Conservation (phyloP, 441 rosid species). For the Populus tomentosa region DNA sequence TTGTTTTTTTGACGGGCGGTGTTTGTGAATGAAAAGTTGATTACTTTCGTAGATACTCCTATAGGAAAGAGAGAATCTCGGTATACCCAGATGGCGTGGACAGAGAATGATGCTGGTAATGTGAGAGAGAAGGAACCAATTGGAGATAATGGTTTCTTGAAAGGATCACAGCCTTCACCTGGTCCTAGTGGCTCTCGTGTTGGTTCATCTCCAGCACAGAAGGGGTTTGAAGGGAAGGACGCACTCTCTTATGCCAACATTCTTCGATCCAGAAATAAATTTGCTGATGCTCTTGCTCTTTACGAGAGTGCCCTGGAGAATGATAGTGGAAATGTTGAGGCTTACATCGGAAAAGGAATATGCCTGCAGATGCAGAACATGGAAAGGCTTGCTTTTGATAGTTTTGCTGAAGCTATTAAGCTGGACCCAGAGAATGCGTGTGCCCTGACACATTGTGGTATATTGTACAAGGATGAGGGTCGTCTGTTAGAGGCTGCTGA, state of each 20-base stretch:
- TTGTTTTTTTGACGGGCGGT: background rate
- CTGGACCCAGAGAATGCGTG: constrained; percentile 86
- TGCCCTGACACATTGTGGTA: constrained; percentile 91
- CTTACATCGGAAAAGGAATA: constrained; percentile 91
- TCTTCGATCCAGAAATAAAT: constrained; percentile 92
- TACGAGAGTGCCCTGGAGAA: constrained; percentile 71
- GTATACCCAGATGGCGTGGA: constrained; percentile 48
- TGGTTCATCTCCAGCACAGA: constrained; percentile 30
- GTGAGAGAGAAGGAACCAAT: constrained; percentile 42
- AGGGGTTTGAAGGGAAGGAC: constrained; percentile 57
- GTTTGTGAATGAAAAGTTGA: background rate
- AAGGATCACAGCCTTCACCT: constrained; percentile 48
- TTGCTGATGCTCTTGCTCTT: constrained; percentile 72
- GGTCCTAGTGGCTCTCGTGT: constrained; percentile 32
- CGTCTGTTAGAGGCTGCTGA: constrained; percentile 94
- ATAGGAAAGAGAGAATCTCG: constrained; percentile 15
- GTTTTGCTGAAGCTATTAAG: constrained; percentile 79
- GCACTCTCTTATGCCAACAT: constrained; percentile 75
- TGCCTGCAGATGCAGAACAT: constrained; percentile 91
- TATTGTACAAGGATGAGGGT: constrained; percentile 94
- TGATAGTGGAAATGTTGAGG: constrained; percentile 66
- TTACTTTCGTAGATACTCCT: background rate
- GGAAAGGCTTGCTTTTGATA: constrained; percentile 79
- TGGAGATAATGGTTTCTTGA: constrained; percentile 62
- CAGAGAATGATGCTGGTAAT: constrained; percentile 45